These are phyloP conservation scores for Perilla frutescens DNA, from an alignment of 257 asterid genomes.

Conservation along the genomic window DNA sequence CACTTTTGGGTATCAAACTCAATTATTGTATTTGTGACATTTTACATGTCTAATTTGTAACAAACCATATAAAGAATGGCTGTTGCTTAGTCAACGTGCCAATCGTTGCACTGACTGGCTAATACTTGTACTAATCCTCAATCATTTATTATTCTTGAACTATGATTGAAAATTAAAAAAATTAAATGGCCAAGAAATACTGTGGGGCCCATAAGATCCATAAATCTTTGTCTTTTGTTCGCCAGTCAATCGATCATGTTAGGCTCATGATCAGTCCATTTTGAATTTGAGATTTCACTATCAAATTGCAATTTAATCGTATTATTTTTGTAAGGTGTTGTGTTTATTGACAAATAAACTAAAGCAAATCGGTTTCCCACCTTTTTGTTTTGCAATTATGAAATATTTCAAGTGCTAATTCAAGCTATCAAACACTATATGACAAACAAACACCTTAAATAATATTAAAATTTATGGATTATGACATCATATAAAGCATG, in stretches of 20 bases:
- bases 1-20: too few species aligned
- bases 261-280: constrained; percentile 10
- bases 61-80: too few species aligned
- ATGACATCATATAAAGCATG: not conserved
- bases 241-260: not conserved
- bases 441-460: not conserved
- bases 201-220: not conserved
- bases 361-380: not conserved
- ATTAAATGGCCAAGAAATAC: not conserved
- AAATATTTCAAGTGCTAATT: not conserved
- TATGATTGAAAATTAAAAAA: not conserved
- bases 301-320: not conserved
- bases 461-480: not conserved
- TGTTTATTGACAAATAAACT: not conserved
- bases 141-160: not conserved
- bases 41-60: too few species aligned
- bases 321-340: not conserved
- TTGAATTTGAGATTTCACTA: constrained; percentile 5
- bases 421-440: not conserved
- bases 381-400: not conserved
- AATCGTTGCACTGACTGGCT: not conserved
- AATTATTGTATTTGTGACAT: too few species aligned
- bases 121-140: not conserved
- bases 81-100: not conserved
- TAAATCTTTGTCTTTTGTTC: not conserved